A percentile compares a stretch with the other conserved stretches of the same genome.
Conservation (phyloP, 2,329 filamentous ascomycete genomes). For the Colletotrichum sp. region DNA sequence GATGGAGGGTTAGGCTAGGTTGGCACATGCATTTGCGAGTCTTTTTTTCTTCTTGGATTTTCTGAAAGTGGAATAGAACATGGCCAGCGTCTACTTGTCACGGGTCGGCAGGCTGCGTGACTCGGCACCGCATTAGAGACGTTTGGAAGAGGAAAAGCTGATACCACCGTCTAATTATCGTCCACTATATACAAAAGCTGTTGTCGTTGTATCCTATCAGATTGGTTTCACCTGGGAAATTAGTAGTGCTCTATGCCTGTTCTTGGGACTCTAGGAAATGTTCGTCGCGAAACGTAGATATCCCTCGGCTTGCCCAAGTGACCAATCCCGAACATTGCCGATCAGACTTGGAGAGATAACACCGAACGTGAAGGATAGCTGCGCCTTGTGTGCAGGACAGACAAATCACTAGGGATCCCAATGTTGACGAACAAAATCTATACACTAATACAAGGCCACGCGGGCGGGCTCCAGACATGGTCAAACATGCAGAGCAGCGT, state of each 20-base stretch:
- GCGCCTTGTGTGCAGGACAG: background rate
- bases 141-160: constrained; percentile 14
- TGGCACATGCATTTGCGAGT: background rate
- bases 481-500: constrained; percentile 23
- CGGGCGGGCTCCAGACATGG: background rate
- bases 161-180: constrained; percentile 14
- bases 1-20: background rate
- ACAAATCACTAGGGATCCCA: background rate
- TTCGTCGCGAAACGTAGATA: background rate
- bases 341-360: background rate
- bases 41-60: background rate
- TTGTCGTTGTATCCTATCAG: background rate
- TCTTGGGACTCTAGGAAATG: background rate
- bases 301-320: background rate
- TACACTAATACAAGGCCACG: constrained; percentile 40
- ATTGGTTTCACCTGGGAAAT: background rate
- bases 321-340: background rate
- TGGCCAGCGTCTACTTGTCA: constrained; percentile 7
- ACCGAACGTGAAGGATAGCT: background rate
- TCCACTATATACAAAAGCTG: constrained; percentile 12
- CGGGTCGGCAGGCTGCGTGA: background rate
- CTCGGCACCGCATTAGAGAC: constrained; percentile 17
- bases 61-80: constrained; percentile 3
- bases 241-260: background rate
- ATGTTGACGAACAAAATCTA: constrained; percentile 31